These are phyloP conservation scores for Myochromella boudieri DNA, from an alignment of 768 basidiomycete species.

Conservation along the genomic window DNA sequence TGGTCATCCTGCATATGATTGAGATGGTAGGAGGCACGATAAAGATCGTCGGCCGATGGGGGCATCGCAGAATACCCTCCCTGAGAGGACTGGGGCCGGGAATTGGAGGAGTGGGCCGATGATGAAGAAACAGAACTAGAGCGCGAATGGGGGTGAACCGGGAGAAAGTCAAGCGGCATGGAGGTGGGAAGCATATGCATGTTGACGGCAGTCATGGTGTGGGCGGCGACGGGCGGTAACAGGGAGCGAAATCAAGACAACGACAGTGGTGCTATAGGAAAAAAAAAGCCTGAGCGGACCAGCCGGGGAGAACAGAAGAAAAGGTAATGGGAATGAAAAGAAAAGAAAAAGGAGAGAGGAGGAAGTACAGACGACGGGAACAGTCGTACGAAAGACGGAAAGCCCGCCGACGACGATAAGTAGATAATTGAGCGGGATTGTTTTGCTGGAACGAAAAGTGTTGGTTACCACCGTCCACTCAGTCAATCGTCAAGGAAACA, in stretches of 20 bases:
- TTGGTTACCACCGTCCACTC: slow-evolving; percentile 28
- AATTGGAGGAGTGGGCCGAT: slow-evolving; percentile 69
- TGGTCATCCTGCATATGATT: slow-evolving; percentile 46
- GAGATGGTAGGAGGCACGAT: slow-evolving; percentile 62
- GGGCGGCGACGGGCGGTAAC: slow-evolving; percentile 1
- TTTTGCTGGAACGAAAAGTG: slow-evolving; percentile 24
- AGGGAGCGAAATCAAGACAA: slow-evolving; percentile 22
- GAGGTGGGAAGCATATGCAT: slow-evolving; percentile 69
- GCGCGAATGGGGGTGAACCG: slow-evolving; percentile 60
- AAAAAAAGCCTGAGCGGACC: slow-evolving; percentile 47
- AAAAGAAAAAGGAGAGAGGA: slow-evolving; percentile 19
- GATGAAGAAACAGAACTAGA: slow-evolving; percentile 78
- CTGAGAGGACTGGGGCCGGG: slow-evolving; percentile 79
- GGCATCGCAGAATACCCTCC: slow-evolving; percentile 52
- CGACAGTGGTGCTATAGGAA: slow-evolving; percentile 36
- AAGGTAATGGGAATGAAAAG: slow-evolving; percentile 21
- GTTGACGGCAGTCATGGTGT: slow-evolving; percentile 69
- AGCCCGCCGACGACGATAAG: slow-evolving; percentile 35
- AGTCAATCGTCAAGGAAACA: slow-evolving; percentile 46
- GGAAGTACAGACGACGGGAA: slow-evolving; percentile 19
- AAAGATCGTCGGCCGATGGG: slow-evolving; percentile 65
- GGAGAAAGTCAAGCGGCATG: slow-evolving; percentile 72
- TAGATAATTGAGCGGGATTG: slow-evolving; percentile 32
- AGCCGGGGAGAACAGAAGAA: slow-evolving; percentile 42
- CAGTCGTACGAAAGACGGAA: slow-evolving; percentile 27